Evolutionary conservation across 345 rosid species (phyloP).

Genomic region (Populus euphratica): DNA sequence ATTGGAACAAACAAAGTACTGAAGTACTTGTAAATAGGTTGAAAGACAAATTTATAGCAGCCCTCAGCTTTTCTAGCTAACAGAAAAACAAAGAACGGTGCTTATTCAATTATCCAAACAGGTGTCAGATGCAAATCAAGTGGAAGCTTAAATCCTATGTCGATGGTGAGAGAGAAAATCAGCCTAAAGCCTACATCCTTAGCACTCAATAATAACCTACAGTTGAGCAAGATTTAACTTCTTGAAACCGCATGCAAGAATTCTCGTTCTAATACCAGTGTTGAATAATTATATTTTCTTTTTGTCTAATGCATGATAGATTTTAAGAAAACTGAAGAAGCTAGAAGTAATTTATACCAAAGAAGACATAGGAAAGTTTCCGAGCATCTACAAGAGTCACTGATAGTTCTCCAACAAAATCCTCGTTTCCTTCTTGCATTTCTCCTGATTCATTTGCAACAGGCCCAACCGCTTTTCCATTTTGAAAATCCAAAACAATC

Average conservation of each 20-base stretch:
- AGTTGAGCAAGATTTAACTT: not conserved
- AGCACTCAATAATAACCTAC: not conserved
- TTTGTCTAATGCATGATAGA: not conserved
- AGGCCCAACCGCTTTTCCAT: conserved; percentile 94
- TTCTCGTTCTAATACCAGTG: not conserved
- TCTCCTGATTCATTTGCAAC: conserved; percentile 70
- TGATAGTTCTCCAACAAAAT: conserved; percentile 90
- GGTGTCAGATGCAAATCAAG: not conserved
- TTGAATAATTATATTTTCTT: too few species aligned
- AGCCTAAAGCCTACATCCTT: not conserved
- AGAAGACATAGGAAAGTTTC: conserved; percentile 69
- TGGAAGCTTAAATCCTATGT: not conserved
- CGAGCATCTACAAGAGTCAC: conserved; percentile 95
- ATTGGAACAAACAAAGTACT: not conserved
- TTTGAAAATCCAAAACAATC: conserved; percentile 94
- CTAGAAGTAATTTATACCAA: conserved; percentile 41
- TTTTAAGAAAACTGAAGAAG: not conserved
- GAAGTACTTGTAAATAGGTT: not conserved
- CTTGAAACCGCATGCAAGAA: not conserved
- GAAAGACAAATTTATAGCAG: not conserved
- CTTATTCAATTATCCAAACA: not conserved
- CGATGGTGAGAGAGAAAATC: not conserved
- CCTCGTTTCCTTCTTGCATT: conserved; percentile 80
- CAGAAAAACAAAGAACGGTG: not conserved
- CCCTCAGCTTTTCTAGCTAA: not conserved